Percentiles rank a stretch among this genome's conserved stretches.
These are phyloP conservation scores for Iberis pinnata DNA, from an alignment of 345 rosid species.

Conservation along the genomic window DNA sequence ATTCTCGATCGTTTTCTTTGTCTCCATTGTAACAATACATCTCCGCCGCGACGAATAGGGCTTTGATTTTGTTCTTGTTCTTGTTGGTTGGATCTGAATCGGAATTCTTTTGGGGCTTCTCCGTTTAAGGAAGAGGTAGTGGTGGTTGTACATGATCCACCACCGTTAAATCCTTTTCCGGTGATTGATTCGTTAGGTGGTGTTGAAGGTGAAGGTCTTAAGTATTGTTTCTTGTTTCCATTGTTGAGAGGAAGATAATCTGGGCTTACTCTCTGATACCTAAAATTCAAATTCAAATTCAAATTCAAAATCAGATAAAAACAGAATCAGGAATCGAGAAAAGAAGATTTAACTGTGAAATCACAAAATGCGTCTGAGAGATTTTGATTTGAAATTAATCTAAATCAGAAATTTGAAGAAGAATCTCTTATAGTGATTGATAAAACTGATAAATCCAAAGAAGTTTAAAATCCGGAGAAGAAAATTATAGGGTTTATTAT, in stretches of 20 bases:
- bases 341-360: not conserved
- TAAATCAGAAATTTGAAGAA: not conserved
- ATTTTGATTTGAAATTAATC: not conserved
- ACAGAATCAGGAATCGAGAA: not conserved
- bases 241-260: constrained; percentile 43
- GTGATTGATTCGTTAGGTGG: constrained; percentile 22
- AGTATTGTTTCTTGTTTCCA: constrained; percentile 36
- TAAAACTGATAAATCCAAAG: not conserved
- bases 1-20: constrained; percentile 58
- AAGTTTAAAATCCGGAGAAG: not conserved
- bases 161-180: constrained; percentile 19
- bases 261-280: constrained; percentile 62
- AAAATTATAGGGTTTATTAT: constrained; percentile 6
- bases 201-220: constrained; percentile 31
- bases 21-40: constrained; percentile 59
- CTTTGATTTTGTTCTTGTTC: not conserved
- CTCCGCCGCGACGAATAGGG: constrained; percentile 37
- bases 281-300: constrained; percentile 9
- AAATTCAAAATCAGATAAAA: constrained; percentile 1
- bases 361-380: constrained; percentile 6
- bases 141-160: constrained; percentile 27
- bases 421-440: too few relatives aligned
- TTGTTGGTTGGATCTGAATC: constrained; percentile 26
- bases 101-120: constrained; percentile 26
- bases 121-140: constrained; percentile 13